These are phyloP conservation scores for Pelagophyceae sp. DNA, from an alignment of 352 stramenopile genomes.

Conservation along the genomic window DNA sequence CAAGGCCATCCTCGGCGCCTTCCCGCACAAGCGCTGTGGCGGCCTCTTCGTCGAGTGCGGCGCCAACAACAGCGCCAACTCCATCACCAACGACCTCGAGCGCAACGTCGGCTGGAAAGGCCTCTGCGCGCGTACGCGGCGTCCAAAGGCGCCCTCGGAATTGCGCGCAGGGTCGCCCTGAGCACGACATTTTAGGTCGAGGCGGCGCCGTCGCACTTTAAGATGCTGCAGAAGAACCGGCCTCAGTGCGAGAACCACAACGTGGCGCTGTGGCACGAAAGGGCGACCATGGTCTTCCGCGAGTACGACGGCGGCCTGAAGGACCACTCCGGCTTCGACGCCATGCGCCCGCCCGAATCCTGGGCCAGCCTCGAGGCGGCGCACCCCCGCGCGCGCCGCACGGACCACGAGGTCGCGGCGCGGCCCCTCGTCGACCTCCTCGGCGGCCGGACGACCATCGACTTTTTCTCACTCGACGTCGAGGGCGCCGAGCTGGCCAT, in stretches of 20 bases:
- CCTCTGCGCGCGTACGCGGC: not conserved
- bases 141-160: not conserved
- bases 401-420: not conserved
- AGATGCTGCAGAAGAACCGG: not conserved
- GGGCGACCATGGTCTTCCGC: not conserved
- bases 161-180: not conserved
- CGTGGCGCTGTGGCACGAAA: not conserved
- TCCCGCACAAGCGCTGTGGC: too few species aligned
- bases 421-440: not conserved
- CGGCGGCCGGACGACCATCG: not conserved
- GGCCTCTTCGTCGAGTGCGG: not conserved
- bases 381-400: not conserved
- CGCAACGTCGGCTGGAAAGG: not conserved
- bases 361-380: not conserved
- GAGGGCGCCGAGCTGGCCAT: not conserved
- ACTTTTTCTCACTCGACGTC: slow-evolving; percentile 11
- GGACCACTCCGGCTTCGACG: not conserved
- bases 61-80: not conserved
- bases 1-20: too few species aligned
- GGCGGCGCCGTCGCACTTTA: not conserved
- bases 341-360: not conserved
- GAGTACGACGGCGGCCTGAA: not conserved
- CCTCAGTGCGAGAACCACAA: not conserved
- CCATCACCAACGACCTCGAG: not conserved
- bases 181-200: not conserved